phyloP scores from a whole-genome alignment of 257 asterid species.

The Echium plantagineum region DNA sequence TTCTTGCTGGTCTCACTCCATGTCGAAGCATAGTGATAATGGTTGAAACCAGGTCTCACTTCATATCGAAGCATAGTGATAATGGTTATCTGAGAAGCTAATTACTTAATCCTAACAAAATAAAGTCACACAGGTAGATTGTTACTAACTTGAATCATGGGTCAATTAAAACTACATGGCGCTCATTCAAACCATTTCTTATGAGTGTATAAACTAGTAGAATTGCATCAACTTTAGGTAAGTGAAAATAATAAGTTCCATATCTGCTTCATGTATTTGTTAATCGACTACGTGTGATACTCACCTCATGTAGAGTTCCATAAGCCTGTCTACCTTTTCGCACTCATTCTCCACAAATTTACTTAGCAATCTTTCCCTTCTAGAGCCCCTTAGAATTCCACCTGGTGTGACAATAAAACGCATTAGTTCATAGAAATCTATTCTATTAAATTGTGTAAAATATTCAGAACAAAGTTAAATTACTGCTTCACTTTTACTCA shows the following conservation, averaged over 20 bases:
- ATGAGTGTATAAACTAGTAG: neutral
- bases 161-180: neutral
- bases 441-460: too few relatives aligned
- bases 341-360: constrained; percentile 95
- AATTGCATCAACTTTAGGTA: neutral
- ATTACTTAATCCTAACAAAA: too few relatives aligned
- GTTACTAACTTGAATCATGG: too few relatives aligned
- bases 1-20: neutral
- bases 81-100: too few relatives aligned
- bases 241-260: neutral
- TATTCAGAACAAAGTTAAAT: neutral
- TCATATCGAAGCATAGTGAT: too few relatives aligned
- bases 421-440: neutral
- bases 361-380: constrained; percentile 83
- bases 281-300: neutral
- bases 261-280: neutral
- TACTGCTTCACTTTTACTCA: too few relatives aligned
- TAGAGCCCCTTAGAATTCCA: constrained; percentile 91
- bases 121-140: too few relatives aligned
- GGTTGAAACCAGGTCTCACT: too few relatives aligned
- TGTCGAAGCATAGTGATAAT: neutral
- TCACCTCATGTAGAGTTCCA: constrained; percentile 95
- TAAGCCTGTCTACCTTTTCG: constrained; percentile 92
- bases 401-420: constrained; percentile 26
- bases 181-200: neutral